These are phyloP conservation scores for Penicillium expansum DNA, from an alignment of 2,329 filamentous ascomycete species.

Conservation along the genomic window DNA sequence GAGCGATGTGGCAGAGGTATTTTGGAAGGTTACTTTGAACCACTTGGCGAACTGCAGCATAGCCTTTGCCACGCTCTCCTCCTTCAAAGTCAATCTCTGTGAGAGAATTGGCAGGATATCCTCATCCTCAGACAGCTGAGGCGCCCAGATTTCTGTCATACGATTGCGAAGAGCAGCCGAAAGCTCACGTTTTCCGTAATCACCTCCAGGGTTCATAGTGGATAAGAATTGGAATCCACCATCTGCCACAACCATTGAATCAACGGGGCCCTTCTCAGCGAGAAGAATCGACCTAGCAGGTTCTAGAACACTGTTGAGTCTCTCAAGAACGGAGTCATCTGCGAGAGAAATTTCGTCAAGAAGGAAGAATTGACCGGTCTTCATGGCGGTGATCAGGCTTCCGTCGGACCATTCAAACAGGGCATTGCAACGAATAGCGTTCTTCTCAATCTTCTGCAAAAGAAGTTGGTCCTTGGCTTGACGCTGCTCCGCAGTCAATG, in stretches of 20 bases:
- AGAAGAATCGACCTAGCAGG: slow-evolving; percentile 80
- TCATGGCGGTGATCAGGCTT: slow-evolving; percentile 91
- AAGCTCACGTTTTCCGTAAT: slow-evolving; percentile 96
- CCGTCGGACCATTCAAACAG: slow-evolving; percentile 97
- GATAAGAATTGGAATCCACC: slow-evolving; percentile 92
- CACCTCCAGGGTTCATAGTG: slow-evolving; percentile 98
- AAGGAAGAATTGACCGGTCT: slow-evolving; percentile 81
- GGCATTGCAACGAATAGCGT: slow-evolving; percentile 68
- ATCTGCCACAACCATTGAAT: slow-evolving; percentile 73
- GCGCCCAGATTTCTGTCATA: slow-evolving; percentile 99
- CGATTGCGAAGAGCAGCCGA: slow-evolving; percentile 93
- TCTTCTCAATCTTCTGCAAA: slow-evolving; percentile 43
- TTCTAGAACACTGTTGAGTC: slow-evolving; percentile 94
- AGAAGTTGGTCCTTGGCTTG: slow-evolving; percentile 51
- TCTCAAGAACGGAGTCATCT: slow-evolving; percentile 93
- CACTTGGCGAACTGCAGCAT: slow-evolving; percentile 89
- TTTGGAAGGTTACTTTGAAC: slow-evolving; percentile 80
- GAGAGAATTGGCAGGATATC: slow-evolving; percentile 85
- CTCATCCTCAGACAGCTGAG: slow-evolving; percentile 75
- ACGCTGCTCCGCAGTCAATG: slow-evolving; percentile 47
- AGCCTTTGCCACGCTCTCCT: slow-evolving; percentile 58
- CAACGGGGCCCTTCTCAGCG: slow-evolving; percentile 85
- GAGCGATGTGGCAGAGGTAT: slow-evolving; percentile 71
- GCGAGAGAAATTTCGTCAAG: slow-evolving; percentile 97
- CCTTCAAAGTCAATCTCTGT: slow-evolving; percentile 63